phyloP scores from a whole-genome alignment of 257 asterid genomes.

The Hygrophila difformis region DNA sequence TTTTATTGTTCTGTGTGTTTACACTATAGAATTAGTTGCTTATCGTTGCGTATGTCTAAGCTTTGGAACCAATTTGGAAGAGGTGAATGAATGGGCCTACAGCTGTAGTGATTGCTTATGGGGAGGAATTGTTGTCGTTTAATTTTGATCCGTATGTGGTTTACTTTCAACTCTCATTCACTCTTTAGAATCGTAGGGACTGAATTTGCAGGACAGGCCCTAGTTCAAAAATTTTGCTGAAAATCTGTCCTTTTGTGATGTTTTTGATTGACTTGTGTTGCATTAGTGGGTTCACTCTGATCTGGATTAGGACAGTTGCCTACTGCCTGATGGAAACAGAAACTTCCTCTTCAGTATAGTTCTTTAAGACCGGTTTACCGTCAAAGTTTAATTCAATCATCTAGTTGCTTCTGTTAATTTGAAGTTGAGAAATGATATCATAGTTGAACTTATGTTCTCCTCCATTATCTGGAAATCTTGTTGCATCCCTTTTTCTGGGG shows the following conservation, averaged over 20 bases:
- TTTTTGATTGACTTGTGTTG: not conserved
- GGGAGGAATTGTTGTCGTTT: not conserved
- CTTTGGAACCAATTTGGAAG: no score
- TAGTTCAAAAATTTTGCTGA: slow-evolving; percentile 6
- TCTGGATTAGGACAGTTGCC: slow-evolving; percentile 1
- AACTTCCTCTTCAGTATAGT: not conserved
- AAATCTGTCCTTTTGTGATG: not conserved
- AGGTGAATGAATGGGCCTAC: no score
- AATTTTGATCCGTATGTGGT: not conserved
- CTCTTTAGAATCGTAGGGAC: not conserved
- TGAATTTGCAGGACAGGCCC: slow-evolving; percentile 2
- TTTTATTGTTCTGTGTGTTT: no score
- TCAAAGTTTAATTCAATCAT: no score
- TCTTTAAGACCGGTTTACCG: slow-evolving; percentile 1
- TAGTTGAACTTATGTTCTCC: slow-evolving; percentile 2
- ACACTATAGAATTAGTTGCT: no score
- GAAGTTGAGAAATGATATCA: not conserved
- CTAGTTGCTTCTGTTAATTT: not conserved
- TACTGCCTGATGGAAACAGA: slow-evolving; percentile 2
- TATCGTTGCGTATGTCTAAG: no score
- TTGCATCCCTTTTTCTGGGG: not conserved
- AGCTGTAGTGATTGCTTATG: slow-evolving; percentile 6
- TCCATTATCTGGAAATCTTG: slow-evolving; percentile 1
- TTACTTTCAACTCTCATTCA: not conserved
- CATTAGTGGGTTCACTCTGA: not conserved